Evolutionary conservation across 140 eudicot species (phyloP), one percentile per base, ranked within the genome.

Genomic region (Senecio squalidus): DNA sequence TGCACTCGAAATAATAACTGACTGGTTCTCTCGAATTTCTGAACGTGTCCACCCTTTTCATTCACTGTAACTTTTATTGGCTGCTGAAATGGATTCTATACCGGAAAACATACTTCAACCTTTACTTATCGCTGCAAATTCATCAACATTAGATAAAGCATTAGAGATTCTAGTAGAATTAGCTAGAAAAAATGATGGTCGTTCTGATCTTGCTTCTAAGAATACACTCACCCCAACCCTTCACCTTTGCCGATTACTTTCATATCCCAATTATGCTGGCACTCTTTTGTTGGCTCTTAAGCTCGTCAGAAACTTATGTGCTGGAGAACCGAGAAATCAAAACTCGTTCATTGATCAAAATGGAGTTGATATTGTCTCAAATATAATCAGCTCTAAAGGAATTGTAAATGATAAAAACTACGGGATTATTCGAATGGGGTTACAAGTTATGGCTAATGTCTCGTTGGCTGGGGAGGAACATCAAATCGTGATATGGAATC

Each of bases 301-400:
- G 60, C 94, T 91, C 55, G 72, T 86, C 6, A 76, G 98, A 62
- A 91, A 86, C 74, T 69, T 86, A 31, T 86, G 92, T 75, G 96
- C 89, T 0, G 96, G 96, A 22, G 98, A 86, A 43, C 3, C 59
- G 16, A 40, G 39, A 14, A 91, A 84, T 39, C 96, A 83, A 62
- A 55, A 79, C 52, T 56, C 45, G 5, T 83, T 83, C 62, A 62
- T 86, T 33, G 74, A 81, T 55, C 73, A 69, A 50, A 59, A 73
- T 39, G 98, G 94, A 45, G 94, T 81, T 28, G 68, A 43, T 69
- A 66, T 81, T 49, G 68, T 84, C 61, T 66, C 70, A 2, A 24
- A 21, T 45, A 21, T 78, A 16, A 43, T 86, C 4, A 47, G 34
- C n/a, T 77, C 74, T 20, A 64, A 51, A 31, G 41, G 29, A 27